Percentiles rank a stretch among this genome's conserved stretches.
These are phyloP conservation scores for Trametes sanguinea DNA, from an alignment of 768 basidiomycete species.

Conservation along the genomic window DNA sequence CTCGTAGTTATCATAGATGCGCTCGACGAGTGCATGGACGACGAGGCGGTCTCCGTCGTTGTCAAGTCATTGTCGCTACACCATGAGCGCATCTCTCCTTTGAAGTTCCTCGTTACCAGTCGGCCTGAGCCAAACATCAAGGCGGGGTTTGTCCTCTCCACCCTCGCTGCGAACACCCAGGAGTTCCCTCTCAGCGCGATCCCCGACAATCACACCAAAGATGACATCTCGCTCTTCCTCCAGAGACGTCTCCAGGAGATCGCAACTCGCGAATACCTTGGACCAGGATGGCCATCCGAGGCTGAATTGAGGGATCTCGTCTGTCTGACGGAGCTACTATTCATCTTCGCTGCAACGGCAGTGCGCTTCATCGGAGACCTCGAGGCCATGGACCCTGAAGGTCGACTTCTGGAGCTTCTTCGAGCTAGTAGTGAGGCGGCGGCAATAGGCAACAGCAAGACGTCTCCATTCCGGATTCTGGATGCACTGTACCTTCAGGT, in stretches of 20 bases:
- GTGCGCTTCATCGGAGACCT: slow-evolving; percentile 23
- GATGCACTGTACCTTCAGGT: slow-evolving; percentile 23
- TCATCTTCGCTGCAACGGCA: slow-evolving; percentile 27
- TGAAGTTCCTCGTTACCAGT: slow-evolving; percentile 24
- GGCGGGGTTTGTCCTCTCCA: neutral
- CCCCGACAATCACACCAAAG: neutral
- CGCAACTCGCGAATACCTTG: neutral
- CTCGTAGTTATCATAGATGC: slow-evolving; percentile 21
- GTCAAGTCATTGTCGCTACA: slow-evolving; percentile 2
- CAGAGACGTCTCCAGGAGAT: neutral
- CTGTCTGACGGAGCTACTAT: slow-evolving; percentile 10
- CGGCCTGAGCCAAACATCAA: slow-evolving; percentile 11
- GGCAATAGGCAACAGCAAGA: neutral
- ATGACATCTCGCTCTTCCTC: slow-evolving; percentile 4
- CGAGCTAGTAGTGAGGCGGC: neutral
- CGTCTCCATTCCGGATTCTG: slow-evolving; percentile 7
- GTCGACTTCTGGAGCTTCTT: neutral
- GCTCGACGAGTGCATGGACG: slow-evolving; percentile 23
- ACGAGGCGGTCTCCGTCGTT: slow-evolving; percentile 6
- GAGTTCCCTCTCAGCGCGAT: neutral
- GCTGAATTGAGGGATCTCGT: neutral
- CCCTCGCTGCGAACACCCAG: neutral
- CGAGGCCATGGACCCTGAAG: neutral
- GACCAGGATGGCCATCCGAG: slow-evolving; percentile 1
- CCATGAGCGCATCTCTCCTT: neutral